Evolutionary conservation across 495 filamentous ascomycete species (phyloP), one percentile per base, ranked within the genome.

Genomic region (Parathielavia appendiculata): DNA sequence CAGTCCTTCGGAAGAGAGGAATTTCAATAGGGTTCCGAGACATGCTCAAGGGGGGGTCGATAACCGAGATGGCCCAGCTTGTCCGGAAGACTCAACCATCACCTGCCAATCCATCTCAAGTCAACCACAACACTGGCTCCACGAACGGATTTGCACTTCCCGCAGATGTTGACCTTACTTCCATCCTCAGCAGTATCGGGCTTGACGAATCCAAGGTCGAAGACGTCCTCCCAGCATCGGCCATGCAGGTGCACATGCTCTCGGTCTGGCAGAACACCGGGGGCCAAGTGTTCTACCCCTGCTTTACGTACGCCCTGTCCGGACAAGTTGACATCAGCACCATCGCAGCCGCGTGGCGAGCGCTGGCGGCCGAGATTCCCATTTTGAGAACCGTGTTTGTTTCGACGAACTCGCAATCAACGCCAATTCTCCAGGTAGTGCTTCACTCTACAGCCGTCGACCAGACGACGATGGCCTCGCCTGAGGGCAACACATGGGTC

Each of bases 171-270:
- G 61, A 76, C 20, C 57, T 75, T 8, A 38, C 56, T 2, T 57
- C 51, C 9, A 34, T 77, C 1, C 48, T 81, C 22, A 52, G 1
- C 16, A 56, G 5, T 50, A 56, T 20, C 4, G 69, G 68, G 9
- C 53, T 85, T 5, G 52, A 69, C 1, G 46, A 59, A 13, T 65
- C 73, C 3, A 61, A 75, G 4, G 66, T 87, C 34, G 84, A 90
- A 55, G 66, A 63, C 5, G 58, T 86, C 4, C 63, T 85, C 0
- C 87, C 86, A 0, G 86, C 82, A n/a, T 80, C 86, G 10, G 69
- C 86, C 1, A 88, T 88, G 57, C 88, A 92, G 65, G 70, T 83
- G 4, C 87, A 87, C 62, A 87, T 89, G 78, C 75, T 92, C 12
- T 81, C 75, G 4, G 76, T 72, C 20, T 91, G 88, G 88, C 73